Percentiles rank a stretch among this genome's conserved stretches.
phyloP scores from a whole-genome alignment of 331 rosid genomes.

The Acacia concinna region DNA sequence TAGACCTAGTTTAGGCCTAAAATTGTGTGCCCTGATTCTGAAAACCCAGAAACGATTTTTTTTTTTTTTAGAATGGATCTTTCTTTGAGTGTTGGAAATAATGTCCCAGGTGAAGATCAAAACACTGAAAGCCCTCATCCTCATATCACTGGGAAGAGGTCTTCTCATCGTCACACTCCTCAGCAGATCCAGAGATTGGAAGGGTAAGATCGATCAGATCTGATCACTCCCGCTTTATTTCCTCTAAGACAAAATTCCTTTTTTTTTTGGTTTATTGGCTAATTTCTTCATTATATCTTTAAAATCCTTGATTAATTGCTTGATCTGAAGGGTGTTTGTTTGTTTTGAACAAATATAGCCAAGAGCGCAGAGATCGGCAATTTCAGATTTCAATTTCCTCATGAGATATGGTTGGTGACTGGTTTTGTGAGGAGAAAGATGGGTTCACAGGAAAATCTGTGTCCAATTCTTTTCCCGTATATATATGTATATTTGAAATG shows the following conservation, averaged over 20 bases:
- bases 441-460: not conserved
- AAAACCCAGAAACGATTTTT: not conserved
- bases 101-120: conserved; percentile 24
- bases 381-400: not conserved
- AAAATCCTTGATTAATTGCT: not conserved
- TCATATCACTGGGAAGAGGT: conserved; percentile 27
- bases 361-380: not conserved
- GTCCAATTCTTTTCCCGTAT: not conserved
- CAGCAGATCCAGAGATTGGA: conserved; percentile 50
- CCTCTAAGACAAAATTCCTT: no score
- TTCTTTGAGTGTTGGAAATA: conserved; percentile 7
- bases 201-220: conserved; percentile 40
- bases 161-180: conserved; percentile 45
- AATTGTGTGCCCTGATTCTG: not conserved
- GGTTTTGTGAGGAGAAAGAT: not conserved
- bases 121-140: conserved; percentile 2
- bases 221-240: not conserved
- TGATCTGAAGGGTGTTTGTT: not conserved
- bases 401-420: not conserved
- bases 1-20: not conserved
- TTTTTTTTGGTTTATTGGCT: not conserved
- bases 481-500: not conserved
- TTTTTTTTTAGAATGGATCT: conserved; percentile 3
- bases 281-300: not conserved
- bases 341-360: not conserved